These are phyloP conservation scores for Hyaloscypha bicolor DNA, from an alignment of 495 filamentous ascomycete species.

Conservation along the genomic window DNA sequence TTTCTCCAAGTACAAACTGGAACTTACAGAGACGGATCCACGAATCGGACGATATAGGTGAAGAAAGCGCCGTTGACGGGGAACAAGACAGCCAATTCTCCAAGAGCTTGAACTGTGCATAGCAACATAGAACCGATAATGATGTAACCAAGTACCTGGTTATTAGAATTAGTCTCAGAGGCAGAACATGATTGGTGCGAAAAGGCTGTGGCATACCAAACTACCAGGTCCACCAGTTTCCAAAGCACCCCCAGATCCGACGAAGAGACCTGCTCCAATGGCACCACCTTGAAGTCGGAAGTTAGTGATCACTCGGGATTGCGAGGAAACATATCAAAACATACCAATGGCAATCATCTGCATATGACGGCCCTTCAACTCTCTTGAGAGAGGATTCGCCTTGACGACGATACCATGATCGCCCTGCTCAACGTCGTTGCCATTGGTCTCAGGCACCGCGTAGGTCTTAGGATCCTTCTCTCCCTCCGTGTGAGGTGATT, in stretches of 20 bases:
- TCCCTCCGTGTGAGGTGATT: neutral
- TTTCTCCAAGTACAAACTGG: neutral
- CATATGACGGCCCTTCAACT: conserved; percentile 59
- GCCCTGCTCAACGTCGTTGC: neutral
- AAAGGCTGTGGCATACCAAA: conserved; percentile 26
- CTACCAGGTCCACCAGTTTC: conserved; percentile 44
- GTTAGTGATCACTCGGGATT: neutral
- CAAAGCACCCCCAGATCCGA: conserved; percentile 49
- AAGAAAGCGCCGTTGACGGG: conserved; percentile 56
- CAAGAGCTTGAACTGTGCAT: conserved; percentile 30
- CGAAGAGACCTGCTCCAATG: conserved; percentile 58
- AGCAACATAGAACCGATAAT: conserved; percentile 32
- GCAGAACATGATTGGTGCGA: neutral
- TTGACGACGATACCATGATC: conserved; percentile 23
- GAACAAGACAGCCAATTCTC: conserved; percentile 37
- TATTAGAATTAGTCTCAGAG: neutral
- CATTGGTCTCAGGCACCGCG: neutral
- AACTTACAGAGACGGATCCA: conserved; percentile 81
- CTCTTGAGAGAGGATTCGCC: conserved; percentile 12
- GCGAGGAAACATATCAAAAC: neutral
- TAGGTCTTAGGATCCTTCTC: neutral
- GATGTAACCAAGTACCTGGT: conserved; percentile 30
- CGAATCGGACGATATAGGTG: conserved; percentile 75
- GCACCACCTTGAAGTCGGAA: conserved; percentile 47
- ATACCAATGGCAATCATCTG: conserved; percentile 73